These are phyloP conservation scores for Tremella yokohamensis DNA, from an alignment of 768 basidiomycete genomes.

Conservation along the genomic window DNA sequence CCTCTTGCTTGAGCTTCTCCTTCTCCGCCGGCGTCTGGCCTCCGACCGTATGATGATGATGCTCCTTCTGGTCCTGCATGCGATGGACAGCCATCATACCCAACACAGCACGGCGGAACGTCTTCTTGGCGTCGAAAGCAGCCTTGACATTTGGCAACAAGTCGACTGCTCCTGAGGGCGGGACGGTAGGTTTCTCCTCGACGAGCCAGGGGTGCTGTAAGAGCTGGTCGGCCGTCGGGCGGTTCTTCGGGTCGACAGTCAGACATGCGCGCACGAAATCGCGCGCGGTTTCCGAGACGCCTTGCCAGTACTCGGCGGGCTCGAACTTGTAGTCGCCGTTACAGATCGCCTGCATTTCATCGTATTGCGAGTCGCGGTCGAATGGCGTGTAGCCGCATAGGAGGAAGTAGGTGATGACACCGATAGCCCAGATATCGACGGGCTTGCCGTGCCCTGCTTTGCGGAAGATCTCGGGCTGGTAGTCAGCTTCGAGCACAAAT, in stretches of 20 bases:
- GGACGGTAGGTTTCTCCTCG: conserved; percentile 62
- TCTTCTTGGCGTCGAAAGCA: conserved; percentile 80
- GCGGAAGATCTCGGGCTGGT: conserved; percentile 91
- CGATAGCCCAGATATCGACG: conserved; percentile 96
- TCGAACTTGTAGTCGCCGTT: conserved; percentile 88
- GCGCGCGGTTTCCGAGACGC: conserved; percentile 58
- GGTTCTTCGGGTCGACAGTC: conserved; percentile 71
- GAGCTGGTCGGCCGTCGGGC: conserved; percentile 74
- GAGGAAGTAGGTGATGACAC: conserved; percentile 96
- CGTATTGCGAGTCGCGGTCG: conserved; percentile 71
- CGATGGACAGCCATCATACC: conserved; percentile 81
- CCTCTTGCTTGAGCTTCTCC: conserved; percentile 60
- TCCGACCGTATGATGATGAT: conserved; percentile 14
- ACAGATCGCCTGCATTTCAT: conserved; percentile 94
- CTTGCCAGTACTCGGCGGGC: conserved; percentile 59
- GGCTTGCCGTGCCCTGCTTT: conserved; percentile 94
- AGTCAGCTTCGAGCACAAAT: no score
- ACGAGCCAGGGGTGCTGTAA: conserved; percentile 78
- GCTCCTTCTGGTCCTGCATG: conserved; percentile 55
- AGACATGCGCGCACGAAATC: conserved; percentile 78
- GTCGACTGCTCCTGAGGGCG: conserved; percentile 58
- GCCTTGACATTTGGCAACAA: conserved; percentile 84
- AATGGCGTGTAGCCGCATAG: conserved; percentile 90
- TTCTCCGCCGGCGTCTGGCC: conserved; percentile 54
- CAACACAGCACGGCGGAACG: conserved; percentile 83